phyloP scores from a whole-genome alignment of 805 yeast species.

The Wickerhamiella shivajii region DNA sequence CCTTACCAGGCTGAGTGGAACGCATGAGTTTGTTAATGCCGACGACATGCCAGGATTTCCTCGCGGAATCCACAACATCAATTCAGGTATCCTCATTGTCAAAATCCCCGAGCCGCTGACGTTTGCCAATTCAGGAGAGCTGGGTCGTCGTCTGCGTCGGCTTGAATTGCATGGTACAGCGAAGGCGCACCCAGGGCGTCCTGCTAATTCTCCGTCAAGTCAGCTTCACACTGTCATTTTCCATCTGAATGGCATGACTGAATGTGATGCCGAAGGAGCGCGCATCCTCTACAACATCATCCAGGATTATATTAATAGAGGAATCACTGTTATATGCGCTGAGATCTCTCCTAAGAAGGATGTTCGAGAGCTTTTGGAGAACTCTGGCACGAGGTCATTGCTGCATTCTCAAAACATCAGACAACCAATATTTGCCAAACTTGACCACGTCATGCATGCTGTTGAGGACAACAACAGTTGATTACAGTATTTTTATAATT shows the following conservation, averaged over 20 bases:
- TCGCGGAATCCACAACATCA: slow-evolving; percentile 25
- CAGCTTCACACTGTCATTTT: slow-evolving; percentile 47
- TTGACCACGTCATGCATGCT: slow-evolving; percentile 39
- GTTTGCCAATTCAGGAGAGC: slow-evolving; percentile 70
- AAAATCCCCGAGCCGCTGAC: slow-evolving; percentile 80
- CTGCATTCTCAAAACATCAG: slow-evolving; percentile 23
- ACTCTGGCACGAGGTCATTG: slow-evolving; percentile 40
- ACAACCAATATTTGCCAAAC: slow-evolving; percentile 31
- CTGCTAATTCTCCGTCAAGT: slow-evolving; percentile 31
- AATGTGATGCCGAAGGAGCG: slow-evolving; percentile 66
- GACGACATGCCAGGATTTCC: slow-evolving; percentile 36
- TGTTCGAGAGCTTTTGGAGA: slow-evolving; percentile 36
- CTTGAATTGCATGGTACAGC: slow-evolving; percentile 67
- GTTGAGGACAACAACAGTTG: slow-evolving; percentile 11
- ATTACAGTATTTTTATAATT: not conserved
- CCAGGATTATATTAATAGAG: slow-evolving; percentile 35
- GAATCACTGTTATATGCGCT: slow-evolving; percentile 44
- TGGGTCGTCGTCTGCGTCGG: slow-evolving; percentile 49
- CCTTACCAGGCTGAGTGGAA: slow-evolving; percentile 50
- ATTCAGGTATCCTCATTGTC: slow-evolving; percentile 64
- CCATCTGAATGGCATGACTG: slow-evolving; percentile 71
- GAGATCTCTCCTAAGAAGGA: slow-evolving; percentile 37
- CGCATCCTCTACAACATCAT: slow-evolving; percentile 56
- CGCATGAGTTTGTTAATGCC: slow-evolving; percentile 52
- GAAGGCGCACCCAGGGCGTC: slow-evolving; percentile 61